Evolutionary conservation across 163 green algal genomes (phyloP).

Genomic region (Smithsoniella earleae): DNA sequence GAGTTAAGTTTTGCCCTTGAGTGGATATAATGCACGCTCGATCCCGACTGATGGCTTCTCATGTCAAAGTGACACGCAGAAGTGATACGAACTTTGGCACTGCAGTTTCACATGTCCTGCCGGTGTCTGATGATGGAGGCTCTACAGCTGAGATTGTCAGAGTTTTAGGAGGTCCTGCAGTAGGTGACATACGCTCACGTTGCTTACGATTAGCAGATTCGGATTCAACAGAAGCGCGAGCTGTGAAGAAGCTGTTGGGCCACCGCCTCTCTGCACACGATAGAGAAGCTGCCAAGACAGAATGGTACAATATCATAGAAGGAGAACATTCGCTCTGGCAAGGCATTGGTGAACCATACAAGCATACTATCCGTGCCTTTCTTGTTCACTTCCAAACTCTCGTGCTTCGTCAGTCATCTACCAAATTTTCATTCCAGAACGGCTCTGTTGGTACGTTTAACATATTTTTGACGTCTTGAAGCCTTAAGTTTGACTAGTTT

Average conservation of each 20-base stretch:
- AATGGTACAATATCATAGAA: constrained; percentile 88
- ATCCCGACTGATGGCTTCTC: too few species aligned
- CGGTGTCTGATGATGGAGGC: constrained; percentile 93
- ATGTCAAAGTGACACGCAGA: too few species aligned
- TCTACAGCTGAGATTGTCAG: constrained; percentile 87
- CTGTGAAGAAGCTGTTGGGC: constrained; percentile 77
- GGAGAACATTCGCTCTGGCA: constrained; percentile 81
- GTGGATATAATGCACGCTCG: too few species aligned
- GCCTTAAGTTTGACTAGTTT: not conserved
- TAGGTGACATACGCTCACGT: constrained; percentile 91
- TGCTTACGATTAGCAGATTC: constrained; percentile 88
- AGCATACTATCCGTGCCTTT: constrained; percentile 91
- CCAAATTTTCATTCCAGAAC: constrained; percentile 78
- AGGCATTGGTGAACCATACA: constrained; percentile 85
- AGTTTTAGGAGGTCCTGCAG: constrained; percentile 86
- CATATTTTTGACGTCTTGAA: not conserved
- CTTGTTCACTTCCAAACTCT: constrained; percentile 91
- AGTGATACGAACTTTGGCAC: not conserved
- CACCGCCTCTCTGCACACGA: constrained; percentile 57
- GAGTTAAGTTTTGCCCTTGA: too few species aligned
- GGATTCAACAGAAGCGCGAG: constrained; percentile 48
- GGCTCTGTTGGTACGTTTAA: constrained; percentile 57
- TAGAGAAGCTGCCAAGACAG: constrained; percentile 51
- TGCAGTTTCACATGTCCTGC: constrained; percentile 83
- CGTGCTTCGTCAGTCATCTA: constrained; percentile 63